Percentiles rank a stretch among this genome's conserved stretches.
Evolutionary conservation across 345 rosid species (phyloP).

Genomic region (Sisymbrium altissimum): DNA sequence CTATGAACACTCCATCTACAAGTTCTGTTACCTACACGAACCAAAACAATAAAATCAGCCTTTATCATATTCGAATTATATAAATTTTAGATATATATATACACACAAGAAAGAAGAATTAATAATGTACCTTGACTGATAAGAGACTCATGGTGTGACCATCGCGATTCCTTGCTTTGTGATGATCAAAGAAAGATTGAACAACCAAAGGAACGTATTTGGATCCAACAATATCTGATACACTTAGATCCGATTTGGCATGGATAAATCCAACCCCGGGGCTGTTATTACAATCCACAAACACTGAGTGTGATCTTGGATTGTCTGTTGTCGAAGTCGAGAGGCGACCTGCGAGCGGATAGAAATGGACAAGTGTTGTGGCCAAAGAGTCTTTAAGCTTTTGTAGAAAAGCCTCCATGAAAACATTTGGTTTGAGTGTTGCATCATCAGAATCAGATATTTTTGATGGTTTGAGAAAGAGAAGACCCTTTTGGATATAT

Average conservation of each 20-base stretch:
- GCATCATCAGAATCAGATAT: not conserved
- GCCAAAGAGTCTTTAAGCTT: slow-evolving; percentile 55
- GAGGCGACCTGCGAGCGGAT: slow-evolving; percentile 68
- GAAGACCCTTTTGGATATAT: slow-evolving; percentile 73
- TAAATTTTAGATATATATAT: no score
- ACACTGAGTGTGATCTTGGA: slow-evolving; percentile 41
- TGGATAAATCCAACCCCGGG: slow-evolving; percentile 69
- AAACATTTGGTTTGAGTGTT: slow-evolving; percentile 8
- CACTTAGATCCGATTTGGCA: slow-evolving; percentile 38
- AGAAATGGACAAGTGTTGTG: slow-evolving; percentile 55
- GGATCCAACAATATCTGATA: slow-evolving; percentile 48
- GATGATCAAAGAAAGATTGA: slow-evolving; percentile 69
- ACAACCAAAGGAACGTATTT: slow-evolving; percentile 52
- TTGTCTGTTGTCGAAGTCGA: slow-evolving; percentile 19
- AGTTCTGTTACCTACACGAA: slow-evolving; percentile 45
- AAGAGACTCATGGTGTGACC: slow-evolving; percentile 55
- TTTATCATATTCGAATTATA: no score
- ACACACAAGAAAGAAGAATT: not conserved
- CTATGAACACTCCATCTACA: slow-evolving; percentile 66
- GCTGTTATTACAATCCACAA: slow-evolving; percentile 55
- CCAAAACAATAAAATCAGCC: not conserved
- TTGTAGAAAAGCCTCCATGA: slow-evolving; percentile 40
- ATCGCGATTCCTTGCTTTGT: slow-evolving; percentile 44
- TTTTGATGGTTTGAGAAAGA: slow-evolving; percentile 47
- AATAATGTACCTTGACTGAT: slow-evolving; percentile 41